Evolutionary conservation across 2,329 filamentous ascomycete species (phyloP), one percentile per base, ranked within the genome.

Genomic region (Stemphylium lycopersici): DNA sequence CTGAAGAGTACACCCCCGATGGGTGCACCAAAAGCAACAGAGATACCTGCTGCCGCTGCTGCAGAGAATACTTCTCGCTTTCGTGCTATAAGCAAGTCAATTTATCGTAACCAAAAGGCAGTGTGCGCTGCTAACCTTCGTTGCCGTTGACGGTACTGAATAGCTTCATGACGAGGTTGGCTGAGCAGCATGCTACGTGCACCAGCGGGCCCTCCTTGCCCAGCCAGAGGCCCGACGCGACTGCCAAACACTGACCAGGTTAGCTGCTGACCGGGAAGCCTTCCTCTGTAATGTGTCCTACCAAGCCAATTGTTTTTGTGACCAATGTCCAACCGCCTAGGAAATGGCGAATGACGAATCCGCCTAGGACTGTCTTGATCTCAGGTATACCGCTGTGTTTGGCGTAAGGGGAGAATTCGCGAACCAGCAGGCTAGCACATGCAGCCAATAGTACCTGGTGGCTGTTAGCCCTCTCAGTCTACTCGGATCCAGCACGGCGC

Each of bases 331-430:
- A 97, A 29, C 82, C 81, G 8, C 93, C 91, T 69, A 98, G 81
- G 67, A 98, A 96, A 55, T 88, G 85, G 56, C 88, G 84, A 58
- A 99, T 97, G 29, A 99, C 88, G 73, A 97, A 97, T 5, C 93
- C 93, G 36, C 93, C 93, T 48, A 99, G 79, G 7, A 99, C 86
- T 2, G 93, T 97, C 81, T 99, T 99, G 77, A 99, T 96, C 79
- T 99, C 93, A 5, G 93, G 92, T 65, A 99, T 97, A 77, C 93
- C 93, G 72, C 91, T 96, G 70, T 98, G 93, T 72, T 90, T 93
- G 42, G 93, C 93, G 76, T 96, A 91, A 4, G 90, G 81, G 20
- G 91, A 91, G 75, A 93, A 98, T 65, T 89, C 86, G 66, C 89
- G 86, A 12, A 98, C 93, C 48, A 98, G 79, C 48, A 93, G 72